phyloP scores from a whole-genome alignment of 2,329 filamentous ascomycete genomes.

The Calonectria pteridis region DNA sequence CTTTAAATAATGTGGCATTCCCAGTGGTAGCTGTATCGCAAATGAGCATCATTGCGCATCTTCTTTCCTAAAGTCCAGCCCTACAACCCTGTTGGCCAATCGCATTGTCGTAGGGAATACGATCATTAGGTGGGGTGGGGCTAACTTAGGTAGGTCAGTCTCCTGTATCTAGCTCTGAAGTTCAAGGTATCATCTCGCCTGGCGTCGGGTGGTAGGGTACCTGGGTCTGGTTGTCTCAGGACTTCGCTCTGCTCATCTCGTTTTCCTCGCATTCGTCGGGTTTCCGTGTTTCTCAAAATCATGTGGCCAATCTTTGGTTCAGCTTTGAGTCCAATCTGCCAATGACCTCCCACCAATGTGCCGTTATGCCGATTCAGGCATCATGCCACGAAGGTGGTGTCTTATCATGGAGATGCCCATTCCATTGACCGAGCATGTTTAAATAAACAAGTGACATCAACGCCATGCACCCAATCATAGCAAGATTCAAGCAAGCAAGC shows the following conservation, averaged over 20 bases:
- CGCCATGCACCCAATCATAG: neutral
- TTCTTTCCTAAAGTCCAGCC: slow-evolving; percentile 28
- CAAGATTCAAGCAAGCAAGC: neutral
- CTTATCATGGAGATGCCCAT: neutral
- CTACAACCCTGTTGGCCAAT: slow-evolving; percentile 34
- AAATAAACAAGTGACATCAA: neutral
- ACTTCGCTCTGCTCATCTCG: slow-evolving; percentile 24
- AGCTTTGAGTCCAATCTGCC: neutral
- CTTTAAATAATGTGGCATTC: slow-evolving; percentile 28
- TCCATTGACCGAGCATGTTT: neutral
- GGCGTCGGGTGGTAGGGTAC: neutral
- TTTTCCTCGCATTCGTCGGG: slow-evolving; percentile 37
- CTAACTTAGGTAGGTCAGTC: slow-evolving; percentile 1
- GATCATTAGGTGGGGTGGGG: slow-evolving; percentile 19
- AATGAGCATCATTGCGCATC: slow-evolving; percentile 10
- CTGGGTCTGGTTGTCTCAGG: too few species aligned
- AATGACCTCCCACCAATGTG: neutral
- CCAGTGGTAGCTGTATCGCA: neutral
- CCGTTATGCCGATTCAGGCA: slow-evolving; percentile 2
- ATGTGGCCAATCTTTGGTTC: neutral
- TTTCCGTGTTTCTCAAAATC: neutral
- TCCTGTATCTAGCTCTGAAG: slow-evolving; percentile 11
- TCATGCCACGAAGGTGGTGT: slow-evolving; percentile 11
- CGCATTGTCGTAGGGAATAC: slow-evolving; percentile 40
- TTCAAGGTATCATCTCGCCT: neutral